Conservation (phyloP, 768 basidiomycete species). For the Termitomyces sp. region DNA sequence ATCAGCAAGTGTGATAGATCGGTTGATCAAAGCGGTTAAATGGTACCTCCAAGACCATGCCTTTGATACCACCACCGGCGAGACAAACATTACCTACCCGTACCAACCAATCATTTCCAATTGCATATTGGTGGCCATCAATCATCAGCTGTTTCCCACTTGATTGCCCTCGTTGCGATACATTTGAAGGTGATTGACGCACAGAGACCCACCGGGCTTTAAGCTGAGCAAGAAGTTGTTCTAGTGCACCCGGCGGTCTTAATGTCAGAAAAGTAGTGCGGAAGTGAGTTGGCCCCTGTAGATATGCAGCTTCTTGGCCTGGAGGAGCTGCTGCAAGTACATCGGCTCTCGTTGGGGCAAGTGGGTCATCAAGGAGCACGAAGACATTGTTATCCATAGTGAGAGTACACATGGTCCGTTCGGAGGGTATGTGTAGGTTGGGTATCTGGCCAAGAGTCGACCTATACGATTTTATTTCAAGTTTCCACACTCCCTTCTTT, state of each 20-base stretch:
- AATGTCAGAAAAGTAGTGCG: conserved; percentile 75
- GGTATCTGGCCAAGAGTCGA: conserved; percentile 60
- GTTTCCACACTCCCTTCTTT: conserved; percentile 58
- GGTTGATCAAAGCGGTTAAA: background rate
- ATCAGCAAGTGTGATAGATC: background rate
- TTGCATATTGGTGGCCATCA: conserved; percentile 68
- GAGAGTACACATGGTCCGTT: conserved; percentile 69
- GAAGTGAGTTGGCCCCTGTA: conserved; percentile 57
- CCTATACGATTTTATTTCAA: conserved; percentile 69
- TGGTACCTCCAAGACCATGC: conserved; percentile 78
- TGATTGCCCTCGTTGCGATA: conserved; percentile 40
- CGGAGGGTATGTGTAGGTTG: conserved; percentile 44
- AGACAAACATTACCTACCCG: conserved; percentile 74
- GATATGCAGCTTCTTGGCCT: conserved; percentile 34
- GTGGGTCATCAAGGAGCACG: conserved; percentile 72
- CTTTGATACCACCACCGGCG: conserved; percentile 69
- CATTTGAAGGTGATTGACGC: conserved; percentile 38
- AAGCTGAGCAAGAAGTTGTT: conserved; percentile 68
- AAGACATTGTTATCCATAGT: conserved; percentile 81
- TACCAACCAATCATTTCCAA: conserved; percentile 80
- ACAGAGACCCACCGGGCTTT: conserved; percentile 74
- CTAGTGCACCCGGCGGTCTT: conserved; percentile 66
- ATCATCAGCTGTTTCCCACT: conserved; percentile 60
- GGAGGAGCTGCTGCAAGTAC: conserved; percentile 41
- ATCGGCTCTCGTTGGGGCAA: conserved; percentile 63